A percentile compares a stretch with the other conserved stretches of the same genome.
Conservation (phyloP, 1,139 yeast genomes). For the Saccharomyces hybrid region DNA sequence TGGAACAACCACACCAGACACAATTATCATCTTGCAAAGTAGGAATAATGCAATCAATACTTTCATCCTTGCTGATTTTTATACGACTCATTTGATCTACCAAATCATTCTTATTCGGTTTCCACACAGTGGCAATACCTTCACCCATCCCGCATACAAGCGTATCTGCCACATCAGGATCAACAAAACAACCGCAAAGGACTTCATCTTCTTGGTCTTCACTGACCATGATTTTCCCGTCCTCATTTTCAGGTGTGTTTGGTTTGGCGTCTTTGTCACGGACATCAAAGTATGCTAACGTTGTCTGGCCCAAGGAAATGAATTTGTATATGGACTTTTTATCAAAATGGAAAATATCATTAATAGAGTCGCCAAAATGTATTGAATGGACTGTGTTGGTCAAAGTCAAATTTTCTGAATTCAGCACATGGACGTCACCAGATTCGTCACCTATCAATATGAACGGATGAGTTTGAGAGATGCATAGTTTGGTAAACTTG, state of each 20-base stretch:
- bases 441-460: slow-evolving; percentile 72
- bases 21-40: slow-evolving; percentile 66
- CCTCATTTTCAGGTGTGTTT: slow-evolving; percentile 23
- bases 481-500: slow-evolving; percentile 53
- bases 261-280: slow-evolving; percentile 40
- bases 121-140: slow-evolving; percentile 92
- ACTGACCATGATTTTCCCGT: slow-evolving; percentile 43
- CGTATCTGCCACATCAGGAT: slow-evolving; percentile 56
- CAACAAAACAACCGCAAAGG: slow-evolving; percentile 63
- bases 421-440: slow-evolving; percentile 59
- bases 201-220: slow-evolving; percentile 94
- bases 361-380: slow-evolving; percentile 66
- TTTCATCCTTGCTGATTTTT: slow-evolving; percentile 60
- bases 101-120: slow-evolving; percentile 54
- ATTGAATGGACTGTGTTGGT: slow-evolving; percentile 41
- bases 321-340: slow-evolving; percentile 73
- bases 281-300: slow-evolving; percentile 70
- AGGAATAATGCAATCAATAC: slow-evolving; percentile 69
- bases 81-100: slow-evolving; percentile 79
- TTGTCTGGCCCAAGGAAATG: slow-evolving; percentile 75
- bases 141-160: slow-evolving; percentile 82
- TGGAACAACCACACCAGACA: slow-evolving; percentile 80
- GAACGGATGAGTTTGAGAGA: slow-evolving; percentile 57
- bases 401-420: slow-evolving; percentile 42
- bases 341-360: slow-evolving; percentile 61